A percentile compares a stretch with the other conserved stretches of the same genome.
Evolutionary conservation across 2,329 filamentous ascomycete genomes (phyloP).

Genomic region (Cercospora citrullina): DNA sequence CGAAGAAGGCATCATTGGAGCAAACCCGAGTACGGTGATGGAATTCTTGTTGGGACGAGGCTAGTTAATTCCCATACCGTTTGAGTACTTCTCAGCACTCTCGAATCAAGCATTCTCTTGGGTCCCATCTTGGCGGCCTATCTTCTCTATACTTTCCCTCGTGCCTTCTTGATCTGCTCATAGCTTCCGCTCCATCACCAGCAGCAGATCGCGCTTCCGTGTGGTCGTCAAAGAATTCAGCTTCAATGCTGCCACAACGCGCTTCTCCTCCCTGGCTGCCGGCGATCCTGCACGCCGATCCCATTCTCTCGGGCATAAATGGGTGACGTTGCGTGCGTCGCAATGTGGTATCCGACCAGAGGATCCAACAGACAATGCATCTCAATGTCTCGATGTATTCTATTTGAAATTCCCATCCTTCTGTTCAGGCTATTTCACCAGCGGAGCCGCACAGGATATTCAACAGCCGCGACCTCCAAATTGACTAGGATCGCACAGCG

Average conservation of each 20-base stretch:
- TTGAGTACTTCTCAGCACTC: neutral
- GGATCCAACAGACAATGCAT: neutral
- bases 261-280: neutral
- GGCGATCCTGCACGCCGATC: neutral
- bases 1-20: conserved; percentile 7
- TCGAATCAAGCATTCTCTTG: neutral
- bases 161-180: neutral
- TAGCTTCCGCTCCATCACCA: neutral
- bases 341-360: neutral
- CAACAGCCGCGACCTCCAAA: neutral
- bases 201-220: neutral
- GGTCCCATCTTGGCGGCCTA: neutral
- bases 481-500: neutral
- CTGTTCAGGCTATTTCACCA: neutral
- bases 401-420: neutral
- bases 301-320: neutral
- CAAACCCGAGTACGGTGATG: neutral
- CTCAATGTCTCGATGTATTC: neutral
- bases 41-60: neutral
- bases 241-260: neutral
- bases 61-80: neutral
- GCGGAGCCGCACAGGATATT: neutral
- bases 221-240: neutral
- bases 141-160: neutral
- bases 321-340: neutral